Base-by-base conservation (phyloP, 2,329 filamentous ascomycete species). In the Penicillium glabrum region DNA sequence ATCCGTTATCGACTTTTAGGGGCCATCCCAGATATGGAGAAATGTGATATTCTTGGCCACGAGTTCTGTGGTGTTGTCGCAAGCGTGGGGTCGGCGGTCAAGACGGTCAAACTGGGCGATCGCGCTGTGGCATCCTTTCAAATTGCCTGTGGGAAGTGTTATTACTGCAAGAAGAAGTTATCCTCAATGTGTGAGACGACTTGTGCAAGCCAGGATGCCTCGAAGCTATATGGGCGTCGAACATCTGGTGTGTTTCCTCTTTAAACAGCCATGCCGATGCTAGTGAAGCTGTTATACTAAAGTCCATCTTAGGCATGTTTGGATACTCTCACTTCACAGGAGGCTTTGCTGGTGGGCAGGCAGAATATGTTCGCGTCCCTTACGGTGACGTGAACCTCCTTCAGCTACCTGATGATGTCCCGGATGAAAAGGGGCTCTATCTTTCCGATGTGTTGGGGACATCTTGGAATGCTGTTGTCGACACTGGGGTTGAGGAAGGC, bases 81-180 rank as follows among this genome's bases (percentile, higher is more conserved):
- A 33, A 75, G 80, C 46, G 76, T 87, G 1, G 88, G 88, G 0
- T 71, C 83, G 0, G 78, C 60, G 0, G 80, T 86, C 2, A 83
- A 73, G 49, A 82, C 80, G 3, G 72, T 88, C 46, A 74, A 85
- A 58, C 73, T 79, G 6, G 88, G 87, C 13, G 82, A 86, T 62
- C 80, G 91, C 31, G 92, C 95, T 21, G 91, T 96, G 1, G 91
- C 89, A 0, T 89, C 87, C 10, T 96, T 96, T 79, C 91, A 95
- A 73, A 95, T 96, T 68, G 89, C 91, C 9, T 76, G 80, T 61
- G 79, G 79, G 0, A 52, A 72, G 39, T 96, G 92, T 77, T 88
- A 85, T 74, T 93, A 87, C 73, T 96, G 91, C 79, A 82, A 88
- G 62, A 83, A 90, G 75, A 91, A 91, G 72, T 80, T 91, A 1